Evolutionary conservation across 164 flowering plant genomes (phyloP).

Genomic region (Nelumbo lutea): DNA sequence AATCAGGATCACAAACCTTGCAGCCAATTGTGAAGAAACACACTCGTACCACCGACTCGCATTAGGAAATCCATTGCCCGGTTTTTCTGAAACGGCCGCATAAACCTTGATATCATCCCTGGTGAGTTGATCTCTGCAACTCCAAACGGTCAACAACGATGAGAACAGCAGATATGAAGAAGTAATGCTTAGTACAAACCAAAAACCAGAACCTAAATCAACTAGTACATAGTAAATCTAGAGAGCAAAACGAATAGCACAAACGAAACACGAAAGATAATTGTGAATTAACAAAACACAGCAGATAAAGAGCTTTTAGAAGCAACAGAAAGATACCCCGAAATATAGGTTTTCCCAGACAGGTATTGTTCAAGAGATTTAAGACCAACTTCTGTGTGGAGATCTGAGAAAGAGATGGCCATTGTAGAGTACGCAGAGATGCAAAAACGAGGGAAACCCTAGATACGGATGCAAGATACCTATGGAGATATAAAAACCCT

Average conservation of each 20-base stretch:
- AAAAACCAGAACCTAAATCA: too few relatives aligned
- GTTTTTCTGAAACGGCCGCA: slow-evolving; percentile 55
- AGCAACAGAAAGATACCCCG: slow-evolving; percentile 42
- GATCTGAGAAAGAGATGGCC: slow-evolving; percentile 86
- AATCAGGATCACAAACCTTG: slow-evolving; percentile 42
- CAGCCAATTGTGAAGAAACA: slow-evolving; percentile 51
- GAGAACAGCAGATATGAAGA: neutral
- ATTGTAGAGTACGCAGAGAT: slow-evolving; percentile 22
- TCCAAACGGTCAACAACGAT: slow-evolving; percentile 6
- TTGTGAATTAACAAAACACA: too few relatives aligned
- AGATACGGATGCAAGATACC: neutral
- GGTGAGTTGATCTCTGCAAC: slow-evolving; percentile 47
- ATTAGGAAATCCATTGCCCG: slow-evolving; percentile 54
- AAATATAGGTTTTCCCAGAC: slow-evolving; percentile 62
- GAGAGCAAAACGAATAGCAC: too few relatives aligned
- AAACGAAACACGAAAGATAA: neutral
- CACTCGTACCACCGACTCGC: slow-evolving; percentile 68
- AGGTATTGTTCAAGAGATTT: slow-evolving; percentile 72
- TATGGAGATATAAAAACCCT: neutral
- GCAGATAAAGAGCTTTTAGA: neutral
- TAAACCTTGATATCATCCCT: slow-evolving; percentile 80
- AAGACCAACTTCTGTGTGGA: slow-evolving; percentile 77
- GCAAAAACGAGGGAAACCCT: slow-evolving; percentile 15
- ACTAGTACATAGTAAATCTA: too few relatives aligned
- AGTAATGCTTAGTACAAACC: neutral